Percentiles rank a stretch among this genome's conserved stretches.
These are phyloP conservation scores for Sorghum bicolor DNA, from an alignment of 176 grass and related monocot genomes.

Conservation along the genomic window Sorghum_bicolor_NCBIv3 NC_012879.2:59797001-59797500, in stretches of 20 bases:
- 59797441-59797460: too few relatives aligned
- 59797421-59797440: too few relatives aligned
- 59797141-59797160: constrained; percentile 1
- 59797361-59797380: not conserved
- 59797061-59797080: not conserved
- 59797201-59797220: not conserved
- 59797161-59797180: not conserved
- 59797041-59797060: not conserved
- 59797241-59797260: not conserved
- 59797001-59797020: not conserved
- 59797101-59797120: not conserved
- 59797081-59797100: not conserved
- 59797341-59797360: not conserved
- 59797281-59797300: not conserved
- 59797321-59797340: too few relatives aligned
- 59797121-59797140: not conserved
- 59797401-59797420: too few relatives aligned
- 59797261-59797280: not conserved
- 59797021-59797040: not conserved
- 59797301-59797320: not conserved
- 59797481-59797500: constrained; percentile 6
- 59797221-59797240: not conserved
- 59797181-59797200: not conserved
- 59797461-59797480: not conserved
- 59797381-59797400: not conserved